Percentiles rank a stretch among this genome's conserved stretches.
phyloP scores from a whole-genome alignment of 306 rosid species.

The Dryas octopetala region DNA sequence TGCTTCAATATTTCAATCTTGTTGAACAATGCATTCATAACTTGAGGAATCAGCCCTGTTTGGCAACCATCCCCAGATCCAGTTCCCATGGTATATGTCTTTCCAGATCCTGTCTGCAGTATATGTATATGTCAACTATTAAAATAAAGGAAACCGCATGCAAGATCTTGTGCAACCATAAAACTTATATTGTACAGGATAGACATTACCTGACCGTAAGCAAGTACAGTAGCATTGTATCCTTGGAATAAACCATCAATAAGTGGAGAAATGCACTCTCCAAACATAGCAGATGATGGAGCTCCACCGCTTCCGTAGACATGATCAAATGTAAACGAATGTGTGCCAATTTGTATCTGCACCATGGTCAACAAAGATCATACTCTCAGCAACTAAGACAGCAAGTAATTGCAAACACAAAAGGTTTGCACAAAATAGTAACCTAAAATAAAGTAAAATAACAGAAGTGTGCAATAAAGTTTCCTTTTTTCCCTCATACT shows the following conservation, averaged over 20 bases:
- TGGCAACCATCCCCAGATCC: constrained; percentile 55
- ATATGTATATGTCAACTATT: constrained; percentile 22
- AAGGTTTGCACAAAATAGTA: background rate
- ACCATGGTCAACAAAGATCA: constrained; percentile 31
- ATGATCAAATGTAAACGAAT: constrained; percentile 81
- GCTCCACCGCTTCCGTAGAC: constrained; percentile 69
- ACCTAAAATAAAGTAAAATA: background rate
- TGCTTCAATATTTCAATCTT: constrained; percentile 64
- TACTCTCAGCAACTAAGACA: constrained; percentile 21
- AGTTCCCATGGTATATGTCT: constrained; percentile 91
- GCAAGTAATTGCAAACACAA: constrained; percentile 18
- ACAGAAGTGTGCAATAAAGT: background rate
- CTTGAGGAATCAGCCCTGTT: constrained; percentile 64
- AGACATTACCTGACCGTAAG: constrained; percentile 80
- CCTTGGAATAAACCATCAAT: constrained; percentile 83
- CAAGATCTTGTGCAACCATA: constrained; percentile 16
- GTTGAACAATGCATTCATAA: constrained; percentile 67
- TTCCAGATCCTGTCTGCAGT: constrained; percentile 87
- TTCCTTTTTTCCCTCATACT: background rate
- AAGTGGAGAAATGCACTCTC: constrained; percentile 73
- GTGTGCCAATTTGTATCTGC: constrained; percentile 76
- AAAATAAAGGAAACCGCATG: constrained; percentile 7
- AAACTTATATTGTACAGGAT: constrained; percentile 14
- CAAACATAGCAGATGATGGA: constrained; percentile 62
- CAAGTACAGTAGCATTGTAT: constrained; percentile 83